Evolutionary conservation across 1,284 basidiomycete species (phyloP), one percentile per base, ranked within the genome.

Genomic region (Flammula alnicola): DNA sequence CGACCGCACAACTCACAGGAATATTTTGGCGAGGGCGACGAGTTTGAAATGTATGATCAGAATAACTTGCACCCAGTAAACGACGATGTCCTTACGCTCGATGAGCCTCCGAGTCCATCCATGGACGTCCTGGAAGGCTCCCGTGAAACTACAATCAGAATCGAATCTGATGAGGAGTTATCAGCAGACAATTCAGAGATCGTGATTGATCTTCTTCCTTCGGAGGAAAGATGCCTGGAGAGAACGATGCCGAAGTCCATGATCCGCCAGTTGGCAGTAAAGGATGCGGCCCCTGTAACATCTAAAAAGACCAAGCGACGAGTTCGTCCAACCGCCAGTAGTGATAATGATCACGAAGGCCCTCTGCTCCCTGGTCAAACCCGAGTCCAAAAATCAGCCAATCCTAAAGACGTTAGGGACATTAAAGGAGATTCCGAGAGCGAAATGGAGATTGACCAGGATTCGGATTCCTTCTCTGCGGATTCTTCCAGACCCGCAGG

Each of bases 221-320:
- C n/a, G n/a, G n/a, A n/a, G n/a, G n/a, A n/a, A n/a, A n/a, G n/a
- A n/a, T n/a, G n/a, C n/a, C n/a, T n/a, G n/a, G n/a, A n/a, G n/a
- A n/a, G n/a, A n/a, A n/a, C n/a, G n/a, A n/a, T n/a, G n/a, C 80
- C 80, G 9, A 61, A 59, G 11, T 67, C 66, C 42, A 78, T 81
- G 77, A 60, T 76, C 19, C 59, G 63, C 10, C 51, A 68, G 31
- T 27, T 74, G 30, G 51, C 59, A 14, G 17, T 37, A 7, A 39
- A 27, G 36, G 26, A 22, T 31, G 7, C 36, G 25, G 14, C 22
- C 17, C 19, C 8, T 4, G 20, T 2, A 11, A 38, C 33, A 30
- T 17, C 35, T 27, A 56, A 53, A 22, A 61, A 55, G 32, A 51
- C 14, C 14, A 44, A 45, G 38, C 29, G 37, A 22, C 37, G 20